A percentile compares a stretch with the other conserved stretches of the same genome.
Conservation (phyloP, 2,329 filamentous ascomycete species). For the Proliferodiscus dingleyae region DNA sequence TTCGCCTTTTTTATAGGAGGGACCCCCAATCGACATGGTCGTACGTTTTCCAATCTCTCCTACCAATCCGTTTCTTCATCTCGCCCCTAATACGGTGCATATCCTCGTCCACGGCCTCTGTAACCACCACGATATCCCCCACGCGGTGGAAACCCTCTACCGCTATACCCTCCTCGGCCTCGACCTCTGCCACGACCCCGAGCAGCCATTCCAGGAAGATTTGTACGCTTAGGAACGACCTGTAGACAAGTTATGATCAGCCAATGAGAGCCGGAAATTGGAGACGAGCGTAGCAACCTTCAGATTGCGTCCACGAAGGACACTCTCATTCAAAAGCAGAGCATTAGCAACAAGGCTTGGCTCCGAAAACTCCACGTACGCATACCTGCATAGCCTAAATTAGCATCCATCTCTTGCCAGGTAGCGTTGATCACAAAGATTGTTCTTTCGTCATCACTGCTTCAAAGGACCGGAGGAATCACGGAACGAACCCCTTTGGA, state of each 20-base stretch:
- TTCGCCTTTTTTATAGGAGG: constrained; percentile 1
- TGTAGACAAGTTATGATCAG: constrained; percentile 32
- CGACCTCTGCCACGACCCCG: constrained; percentile 55
- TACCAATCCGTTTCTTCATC: background rate
- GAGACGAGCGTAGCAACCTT: constrained; percentile 58
- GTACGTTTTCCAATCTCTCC: constrained; percentile 18
- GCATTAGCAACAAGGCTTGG: constrained; percentile 89
- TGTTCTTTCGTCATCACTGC: constrained; percentile 17
- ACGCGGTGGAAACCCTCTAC: constrained; percentile 37
- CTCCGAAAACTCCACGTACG: constrained; percentile 97
- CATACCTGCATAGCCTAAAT: constrained; percentile 62
- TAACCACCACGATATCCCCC: constrained; percentile 53
- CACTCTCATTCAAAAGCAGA: constrained; percentile 90
- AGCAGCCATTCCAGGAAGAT: constrained; percentile 85
- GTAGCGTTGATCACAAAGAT: constrained; percentile 40
- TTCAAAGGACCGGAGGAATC: constrained; percentile 21
- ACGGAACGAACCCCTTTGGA: constrained; percentile 82
- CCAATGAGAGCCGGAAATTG: background rate
- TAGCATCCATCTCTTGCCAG: constrained; percentile 54
- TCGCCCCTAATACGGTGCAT: constrained; percentile 53
- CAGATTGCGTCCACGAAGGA: constrained; percentile 90
- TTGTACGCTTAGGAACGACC: constrained; percentile 91
- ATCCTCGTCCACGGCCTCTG: constrained; percentile 58
- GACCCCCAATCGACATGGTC: too few species aligned
- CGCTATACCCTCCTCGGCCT: constrained; percentile 38